These are phyloP conservation scores for Metroxylon sagu DNA, from an alignment of 176 grass and related monocot species.

Conservation along the genomic window DNA sequence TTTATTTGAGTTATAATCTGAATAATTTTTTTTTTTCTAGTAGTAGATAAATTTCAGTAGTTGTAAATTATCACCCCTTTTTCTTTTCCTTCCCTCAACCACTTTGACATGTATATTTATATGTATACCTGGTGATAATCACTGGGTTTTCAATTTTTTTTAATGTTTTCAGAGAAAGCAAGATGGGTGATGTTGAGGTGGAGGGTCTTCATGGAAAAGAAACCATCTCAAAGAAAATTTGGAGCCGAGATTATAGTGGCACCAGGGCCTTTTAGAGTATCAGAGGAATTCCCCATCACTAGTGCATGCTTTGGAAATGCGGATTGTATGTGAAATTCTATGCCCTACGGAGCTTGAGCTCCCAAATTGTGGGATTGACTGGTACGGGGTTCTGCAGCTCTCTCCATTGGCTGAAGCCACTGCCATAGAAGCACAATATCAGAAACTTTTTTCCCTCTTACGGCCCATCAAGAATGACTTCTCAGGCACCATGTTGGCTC, in stretches of 20 bases:
- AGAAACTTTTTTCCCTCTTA: constrained; percentile 27
- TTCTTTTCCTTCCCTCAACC: no score
- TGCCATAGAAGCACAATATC: constrained; percentile 38
- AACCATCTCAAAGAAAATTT: constrained; percentile 32
- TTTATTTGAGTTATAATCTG: no score
- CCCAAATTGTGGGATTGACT: constrained; percentile 21
- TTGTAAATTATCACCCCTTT: no score
- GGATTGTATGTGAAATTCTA: constrained; percentile 55
- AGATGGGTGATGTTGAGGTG: no score
- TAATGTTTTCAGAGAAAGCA: no score
- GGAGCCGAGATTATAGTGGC: constrained; percentile 35
- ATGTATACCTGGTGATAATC: no score
- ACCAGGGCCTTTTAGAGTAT: constrained; percentile 43
- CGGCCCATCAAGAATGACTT: constrained; percentile 26
- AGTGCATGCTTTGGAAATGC: constrained; percentile 49
- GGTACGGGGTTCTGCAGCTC: constrained; percentile 54
- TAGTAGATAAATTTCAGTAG: no score
- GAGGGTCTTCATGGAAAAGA: constrained; percentile 2
- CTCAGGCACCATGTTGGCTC: constrained; percentile 24
- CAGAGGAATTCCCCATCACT: constrained; percentile 45
- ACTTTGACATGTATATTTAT: no score
- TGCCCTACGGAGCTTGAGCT: constrained; percentile 23
- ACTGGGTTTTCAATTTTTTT: no score
- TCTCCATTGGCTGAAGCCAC: constrained; percentile 20
- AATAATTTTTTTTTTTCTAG: no score